Conservation (phyloP, 345 rosid genomes). For the Populus davidiana region DNA sequence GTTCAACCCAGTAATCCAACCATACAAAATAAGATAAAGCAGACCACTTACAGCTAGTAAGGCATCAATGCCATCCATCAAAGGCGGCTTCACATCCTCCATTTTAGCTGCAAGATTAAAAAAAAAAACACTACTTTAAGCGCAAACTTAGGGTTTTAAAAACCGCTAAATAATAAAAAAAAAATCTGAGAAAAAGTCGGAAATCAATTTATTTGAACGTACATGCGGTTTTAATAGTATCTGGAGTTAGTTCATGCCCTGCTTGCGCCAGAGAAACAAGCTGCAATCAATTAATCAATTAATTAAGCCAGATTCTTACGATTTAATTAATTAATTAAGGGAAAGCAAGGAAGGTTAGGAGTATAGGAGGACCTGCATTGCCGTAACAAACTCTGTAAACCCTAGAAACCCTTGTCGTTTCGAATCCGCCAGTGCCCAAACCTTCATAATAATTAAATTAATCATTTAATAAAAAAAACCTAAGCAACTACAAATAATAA, state of each 20-base stretch:
- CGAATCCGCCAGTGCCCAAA: conserved; percentile 87
- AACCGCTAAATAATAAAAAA: background rate
- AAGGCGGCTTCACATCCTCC: conserved; percentile 53
- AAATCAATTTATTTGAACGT: conserved; percentile 13
- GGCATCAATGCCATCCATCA: conserved; percentile 61
- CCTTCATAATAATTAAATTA: conserved; percentile 30
- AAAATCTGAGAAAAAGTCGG: background rate
- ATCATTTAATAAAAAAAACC: background rate
- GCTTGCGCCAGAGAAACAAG: conserved; percentile 78
- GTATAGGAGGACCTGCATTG: conserved; percentile 65
- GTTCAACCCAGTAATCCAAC: background rate
- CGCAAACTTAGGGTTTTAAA: background rate
- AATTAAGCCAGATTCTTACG: background rate
- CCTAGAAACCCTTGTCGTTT: conserved; percentile 85
- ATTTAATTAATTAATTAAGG: background rate
- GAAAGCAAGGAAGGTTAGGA: no score
- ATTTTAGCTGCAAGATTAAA: conserved; percentile 34
- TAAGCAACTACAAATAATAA: background rate
- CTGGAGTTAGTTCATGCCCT: conserved; percentile 60
- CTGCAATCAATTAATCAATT: conserved; percentile 26
- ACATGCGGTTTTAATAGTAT: conserved; percentile 52
- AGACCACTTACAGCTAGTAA: conserved; percentile 36
- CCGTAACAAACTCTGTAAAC: conserved; percentile 60
- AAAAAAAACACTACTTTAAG: background rate
- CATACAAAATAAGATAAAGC: background rate